Evolutionary conservation across 805 yeast species (phyloP).

Genomic region (Candida orba): DNA sequence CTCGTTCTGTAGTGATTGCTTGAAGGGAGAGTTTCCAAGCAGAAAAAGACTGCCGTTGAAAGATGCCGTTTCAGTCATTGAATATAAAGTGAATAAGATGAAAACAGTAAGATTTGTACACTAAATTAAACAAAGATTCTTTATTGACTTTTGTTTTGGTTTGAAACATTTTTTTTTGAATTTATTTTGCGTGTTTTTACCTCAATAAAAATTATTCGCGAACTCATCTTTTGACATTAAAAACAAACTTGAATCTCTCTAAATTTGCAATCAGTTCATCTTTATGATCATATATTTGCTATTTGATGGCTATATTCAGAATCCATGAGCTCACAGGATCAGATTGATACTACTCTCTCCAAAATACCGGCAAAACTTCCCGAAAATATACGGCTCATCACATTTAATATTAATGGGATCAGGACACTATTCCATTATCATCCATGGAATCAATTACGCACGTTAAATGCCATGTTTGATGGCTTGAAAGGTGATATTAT

Average conservation of each 20-base stretch:
- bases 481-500: conserved; percentile 64
- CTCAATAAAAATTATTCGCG: neutral
- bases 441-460: conserved; percentile 63
- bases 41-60: conserved; percentile 6
- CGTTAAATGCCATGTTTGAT: conserved; percentile 36
- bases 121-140: neutral
- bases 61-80: conserved; percentile 4
- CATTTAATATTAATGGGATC: conserved; percentile 83
- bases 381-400: conserved; percentile 22
- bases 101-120: too few species aligned
- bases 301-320: neutral
- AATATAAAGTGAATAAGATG: too few species aligned
- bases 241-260: too few species aligned
- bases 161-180: too few species aligned
- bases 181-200: neutral
- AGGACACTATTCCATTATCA: conserved; percentile 74
- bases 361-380: neutral
- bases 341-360: neutral
- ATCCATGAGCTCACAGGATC: neutral
- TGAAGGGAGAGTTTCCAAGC: conserved; percentile 17
- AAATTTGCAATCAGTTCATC: too few species aligned
- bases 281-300: too few species aligned
- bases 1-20: conserved; percentile 10
- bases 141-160: neutral
- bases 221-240: too few species aligned